A percentile compares a stretch with the other conserved stretches of the same genome.
Conservation (phyloP, 768 basidiomycete genomes). For the Lactarius sp. region DNA sequence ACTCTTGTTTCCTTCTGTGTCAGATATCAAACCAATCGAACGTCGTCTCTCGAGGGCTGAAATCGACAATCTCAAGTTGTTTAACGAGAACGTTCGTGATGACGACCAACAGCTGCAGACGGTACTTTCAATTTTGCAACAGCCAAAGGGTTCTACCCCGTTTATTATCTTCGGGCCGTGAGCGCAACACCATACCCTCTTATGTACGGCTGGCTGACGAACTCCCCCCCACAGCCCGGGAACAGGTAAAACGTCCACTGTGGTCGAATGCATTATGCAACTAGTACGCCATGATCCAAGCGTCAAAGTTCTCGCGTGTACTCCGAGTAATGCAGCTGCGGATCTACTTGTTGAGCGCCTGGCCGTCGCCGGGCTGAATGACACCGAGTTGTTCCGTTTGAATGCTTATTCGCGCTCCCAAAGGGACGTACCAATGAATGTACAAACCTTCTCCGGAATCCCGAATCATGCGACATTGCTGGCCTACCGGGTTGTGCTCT, state of each 20-base stretch:
- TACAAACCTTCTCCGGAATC: constrained; percentile 36
- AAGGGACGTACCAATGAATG: constrained; percentile 34
- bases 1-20: constrained; percentile 44
- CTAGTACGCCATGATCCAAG: constrained; percentile 27
- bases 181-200: constrained; percentile 27
- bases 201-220: background rate
- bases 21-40: constrained; percentile 29
- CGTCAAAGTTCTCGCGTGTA: constrained; percentile 33
- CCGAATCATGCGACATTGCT: constrained; percentile 36
- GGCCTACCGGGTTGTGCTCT: constrained; percentile 49
- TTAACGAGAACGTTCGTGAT: constrained; percentile 41
- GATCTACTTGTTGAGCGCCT: constrained; percentile 35
- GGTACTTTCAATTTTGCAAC: constrained; percentile 43
- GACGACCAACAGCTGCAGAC: constrained; percentile 49
- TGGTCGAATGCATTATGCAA: constrained; percentile 38
- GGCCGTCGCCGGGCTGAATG: constrained; percentile 13
- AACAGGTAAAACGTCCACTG: constrained; percentile 38
- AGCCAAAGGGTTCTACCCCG: constrained; percentile 44
- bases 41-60: constrained; percentile 20
- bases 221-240: constrained; percentile 33
- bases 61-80: constrained; percentile 27
- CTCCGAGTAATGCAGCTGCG: constrained; percentile 37
- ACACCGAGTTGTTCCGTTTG: constrained; percentile 45
- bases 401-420: constrained; percentile 44
- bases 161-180: constrained; percentile 63